Evolutionary conservation across 495 filamentous ascomycete species (phyloP), one percentile per base, ranked within the genome.

Genomic region (Talaromyces proteolyticus): DNA sequence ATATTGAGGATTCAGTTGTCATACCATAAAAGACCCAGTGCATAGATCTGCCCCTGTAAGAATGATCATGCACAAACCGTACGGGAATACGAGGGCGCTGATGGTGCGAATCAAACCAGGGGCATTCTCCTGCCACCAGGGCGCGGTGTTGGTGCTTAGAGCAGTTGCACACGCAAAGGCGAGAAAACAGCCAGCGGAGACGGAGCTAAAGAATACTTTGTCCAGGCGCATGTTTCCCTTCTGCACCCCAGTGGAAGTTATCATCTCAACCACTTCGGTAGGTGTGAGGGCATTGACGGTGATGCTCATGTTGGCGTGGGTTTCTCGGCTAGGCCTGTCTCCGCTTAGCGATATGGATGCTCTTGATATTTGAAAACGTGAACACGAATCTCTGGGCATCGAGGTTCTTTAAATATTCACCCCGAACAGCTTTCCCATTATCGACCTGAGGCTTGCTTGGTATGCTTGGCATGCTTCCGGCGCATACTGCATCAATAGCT

Each of bases 111-210:
- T 75, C 40, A 85, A 59, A 1, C 82, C 80, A 0, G 75, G 72
- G 5, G 80, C 80, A 57, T 84, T 84, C 8, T 78, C 71, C 42
- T 76, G 67, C 49, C 75, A 82, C 81, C 82, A 86, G 1, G 80
- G 75, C 1, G 78, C 61, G 2, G 76, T 62, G 50, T 70, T 78
- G 21, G 74, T 76, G 42, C 67, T 73, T n/a, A 84, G 63, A 1
- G 64, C 53, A 2, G 74, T 72, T 6, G 75, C 79, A 36, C 71
- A 77, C 6, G 72, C 78, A 49, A 81, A 78, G 19, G 70, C 67
- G n/a, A 80, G 65, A 20, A 81, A 52, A 39, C 71, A 70, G 1
- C 79, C 77, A 2, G 74, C 72, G 38, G 76, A 75, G 21, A 78
- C 68, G 20, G 74, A 64, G 46, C 76, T 80, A n/a, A 75, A 45